A percentile compares a stretch with the other conserved stretches of the same genome.
phyloP scores from a whole-genome alignment of 2,329 filamentous ascomycete species.

The Fusarium sp. region DNA sequence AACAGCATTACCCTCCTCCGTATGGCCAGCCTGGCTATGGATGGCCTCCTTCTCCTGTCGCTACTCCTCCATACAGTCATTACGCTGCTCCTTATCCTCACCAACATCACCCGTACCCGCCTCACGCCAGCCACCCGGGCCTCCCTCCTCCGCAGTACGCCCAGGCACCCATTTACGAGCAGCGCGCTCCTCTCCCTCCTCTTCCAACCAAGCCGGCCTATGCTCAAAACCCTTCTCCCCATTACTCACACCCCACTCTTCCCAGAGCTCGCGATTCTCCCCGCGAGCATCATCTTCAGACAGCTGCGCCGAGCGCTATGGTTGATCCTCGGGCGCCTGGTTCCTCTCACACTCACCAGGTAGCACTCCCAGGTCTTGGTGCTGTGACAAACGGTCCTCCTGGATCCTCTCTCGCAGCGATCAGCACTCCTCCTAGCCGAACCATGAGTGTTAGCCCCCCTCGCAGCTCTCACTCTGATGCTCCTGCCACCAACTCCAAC shows the following conservation, averaged over 20 bases:
- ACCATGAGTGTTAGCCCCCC: slow-evolving; percentile 66
- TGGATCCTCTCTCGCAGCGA: slow-evolving; percentile 49
- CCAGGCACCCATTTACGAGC: slow-evolving; percentile 53
- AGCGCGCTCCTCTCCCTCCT: slow-evolving; percentile 58
- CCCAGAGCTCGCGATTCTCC: slow-evolving; percentile 60
- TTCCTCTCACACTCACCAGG: slow-evolving; percentile 58
- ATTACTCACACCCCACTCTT: slow-evolving; percentile 55
- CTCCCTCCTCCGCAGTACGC: slow-evolving; percentile 50
- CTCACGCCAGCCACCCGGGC: slow-evolving; percentile 50
- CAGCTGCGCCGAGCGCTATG: slow-evolving; percentile 60
- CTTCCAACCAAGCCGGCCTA: slow-evolving; percentile 55
- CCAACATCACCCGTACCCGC: slow-evolving; percentile 50
- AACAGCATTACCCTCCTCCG: slow-evolving; percentile 57
- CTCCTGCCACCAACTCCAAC: slow-evolving; percentile 46
- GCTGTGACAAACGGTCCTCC: slow-evolving; percentile 52
- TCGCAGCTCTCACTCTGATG: slow-evolving; percentile 56
- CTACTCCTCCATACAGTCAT: slow-evolving; percentile 68
- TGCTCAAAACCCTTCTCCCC: slow-evolving; percentile 50
- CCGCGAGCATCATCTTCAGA: slow-evolving; percentile 62
- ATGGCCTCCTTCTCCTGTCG: slow-evolving; percentile 71
- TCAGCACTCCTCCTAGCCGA: slow-evolving; percentile 62
- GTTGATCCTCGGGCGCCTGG: slow-evolving; percentile 57
- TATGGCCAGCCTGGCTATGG: slow-evolving; percentile 63
- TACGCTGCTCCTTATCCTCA: slow-evolving; percentile 59
- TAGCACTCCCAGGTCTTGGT: slow-evolving; percentile 62